Conservation (phyloP, 2,329 filamentous ascomycete genomes). For the Annulohypoxylon truncatum region DNA sequence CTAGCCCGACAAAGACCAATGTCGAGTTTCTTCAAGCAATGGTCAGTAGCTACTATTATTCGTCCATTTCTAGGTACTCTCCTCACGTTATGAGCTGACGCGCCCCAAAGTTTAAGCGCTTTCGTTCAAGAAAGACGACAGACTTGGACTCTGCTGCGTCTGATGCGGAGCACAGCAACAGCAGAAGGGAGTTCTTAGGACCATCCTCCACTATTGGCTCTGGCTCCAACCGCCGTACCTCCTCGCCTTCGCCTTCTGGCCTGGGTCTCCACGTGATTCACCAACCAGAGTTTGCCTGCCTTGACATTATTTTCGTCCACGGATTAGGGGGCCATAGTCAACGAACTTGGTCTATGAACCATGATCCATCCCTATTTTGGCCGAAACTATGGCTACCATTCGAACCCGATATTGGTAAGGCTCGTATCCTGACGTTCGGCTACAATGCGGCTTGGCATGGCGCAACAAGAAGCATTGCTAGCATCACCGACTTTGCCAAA, state of each 20-base stretch:
- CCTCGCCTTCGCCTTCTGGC: not conserved
- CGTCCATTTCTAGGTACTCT: not conserved
- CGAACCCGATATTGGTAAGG: not conserved
- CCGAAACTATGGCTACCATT: not conserved
- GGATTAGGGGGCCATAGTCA: not conserved
- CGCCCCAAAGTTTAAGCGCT: not conserved
- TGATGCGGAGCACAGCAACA: not conserved
- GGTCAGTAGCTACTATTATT: not conserved
- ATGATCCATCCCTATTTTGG: not conserved
- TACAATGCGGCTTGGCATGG: not conserved
- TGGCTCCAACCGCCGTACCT: not conserved
- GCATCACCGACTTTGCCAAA: not conserved
- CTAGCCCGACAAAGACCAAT: too few relatives aligned
- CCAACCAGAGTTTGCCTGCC: not conserved
- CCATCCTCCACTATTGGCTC: not conserved
- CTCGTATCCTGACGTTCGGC: not conserved
- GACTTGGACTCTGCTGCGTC: not conserved
- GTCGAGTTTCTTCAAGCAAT: not conserved
- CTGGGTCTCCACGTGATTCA: not conserved
- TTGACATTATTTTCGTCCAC: not conserved
- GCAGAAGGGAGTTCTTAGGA: not conserved
- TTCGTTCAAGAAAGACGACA: not conserved
- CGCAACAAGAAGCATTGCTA: not conserved
- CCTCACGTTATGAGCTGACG: not conserved
- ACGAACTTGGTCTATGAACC: not conserved